phyloP scores from a whole-genome alignment of 2,329 filamentous ascomycete species.

The Aspergillus novoparasiticus region DNA sequence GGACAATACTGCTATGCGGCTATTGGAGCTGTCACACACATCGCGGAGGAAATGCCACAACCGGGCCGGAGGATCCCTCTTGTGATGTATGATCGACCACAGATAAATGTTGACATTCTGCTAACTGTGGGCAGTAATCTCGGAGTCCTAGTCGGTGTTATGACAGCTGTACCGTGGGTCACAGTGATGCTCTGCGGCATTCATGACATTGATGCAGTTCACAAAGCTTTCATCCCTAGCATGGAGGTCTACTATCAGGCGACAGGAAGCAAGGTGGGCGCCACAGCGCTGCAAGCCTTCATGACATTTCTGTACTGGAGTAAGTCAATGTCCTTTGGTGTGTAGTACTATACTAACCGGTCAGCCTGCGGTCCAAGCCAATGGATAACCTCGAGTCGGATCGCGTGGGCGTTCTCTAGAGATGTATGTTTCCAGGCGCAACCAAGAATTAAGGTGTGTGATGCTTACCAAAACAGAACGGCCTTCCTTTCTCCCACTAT shows the following conservation, averaged over 20 bases:
- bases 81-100: slow-evolving; percentile 1
- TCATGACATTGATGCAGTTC: slow-evolving; percentile 5
- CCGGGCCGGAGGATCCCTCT: slow-evolving; percentile 5
- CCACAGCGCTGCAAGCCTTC: slow-evolving; percentile 2
- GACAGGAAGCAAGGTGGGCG: slow-evolving; percentile 4
- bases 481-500: slow-evolving; percentile 19
- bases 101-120: not conserved
- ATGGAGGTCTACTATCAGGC: slow-evolving; percentile 9
- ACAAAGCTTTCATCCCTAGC: not conserved
- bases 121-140: slow-evolving; percentile 18
- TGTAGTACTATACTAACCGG: not conserved
- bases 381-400: slow-evolving; percentile 10
- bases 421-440: not conserved
- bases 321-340: not conserved
- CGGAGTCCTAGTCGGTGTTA: not conserved
- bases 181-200: slow-evolving; percentile 3
- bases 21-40: slow-evolving; percentile 27
- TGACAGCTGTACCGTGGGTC: slow-evolving; percentile 5
- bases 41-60: slow-evolving; percentile 22
- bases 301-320: slow-evolving; percentile 6
- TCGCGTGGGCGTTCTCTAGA: slow-evolving; percentile 12
- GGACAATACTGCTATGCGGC: slow-evolving; percentile 30
- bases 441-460: slow-evolving; percentile 40
- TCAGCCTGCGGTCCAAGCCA: slow-evolving; percentile 7
- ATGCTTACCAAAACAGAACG: slow-evolving; percentile 10